A percentile compares a stretch with the other conserved stretches of the same genome.
Evolutionary conservation across 352 stramenopile genomes (phyloP).

Genomic region (Hyaloperonospora brassicae): DNA sequence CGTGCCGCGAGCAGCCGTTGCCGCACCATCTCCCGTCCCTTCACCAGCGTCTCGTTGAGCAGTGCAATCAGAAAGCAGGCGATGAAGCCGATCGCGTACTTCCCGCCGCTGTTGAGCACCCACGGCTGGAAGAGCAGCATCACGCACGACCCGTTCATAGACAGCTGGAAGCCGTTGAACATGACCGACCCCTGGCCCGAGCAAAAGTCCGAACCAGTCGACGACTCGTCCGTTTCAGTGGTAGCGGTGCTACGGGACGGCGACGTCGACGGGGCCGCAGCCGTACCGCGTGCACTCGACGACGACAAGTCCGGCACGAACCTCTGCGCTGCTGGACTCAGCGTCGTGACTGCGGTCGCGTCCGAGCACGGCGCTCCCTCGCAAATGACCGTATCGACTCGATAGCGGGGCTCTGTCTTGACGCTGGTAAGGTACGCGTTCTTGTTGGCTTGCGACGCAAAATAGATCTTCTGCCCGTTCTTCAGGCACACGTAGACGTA

Average conservation of each 20-base stretch:
- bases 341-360: conserved; percentile 42
- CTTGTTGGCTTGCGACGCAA: conserved; percentile 59
- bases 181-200: conserved; percentile 64
- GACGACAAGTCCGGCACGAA: conserved; percentile 26
- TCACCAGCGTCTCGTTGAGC: conserved; percentile 60
- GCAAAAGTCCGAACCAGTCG: conserved; percentile 38
- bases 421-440: conserved; percentile 54
- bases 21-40: conserved; percentile 42
- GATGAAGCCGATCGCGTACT: conserved; percentile 69
- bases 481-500: conserved; percentile 64
- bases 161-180: conserved; percentile 78
- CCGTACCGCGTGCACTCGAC: conserved; percentile 16
- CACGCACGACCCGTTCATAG: conserved; percentile 62
- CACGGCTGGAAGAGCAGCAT: conserved; percentile 73
- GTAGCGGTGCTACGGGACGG: conserved; percentile 20
- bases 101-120: conserved; percentile 61
- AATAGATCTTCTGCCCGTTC: conserved; percentile 83
- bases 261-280: conserved; percentile 8
- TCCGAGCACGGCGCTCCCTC: conserved; percentile 46
- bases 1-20: conserved; percentile 36
- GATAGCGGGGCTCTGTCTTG: conserved; percentile 39
- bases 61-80: conserved; percentile 55
- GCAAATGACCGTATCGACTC: conserved; percentile 53
- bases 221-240: conserved; percentile 16
- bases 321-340: conserved; percentile 39